These are phyloP conservation scores for Phaeodactylum tricornutum DNA, from an alignment of 108 stramenopile species.

Conservation along the genomic window DNA sequence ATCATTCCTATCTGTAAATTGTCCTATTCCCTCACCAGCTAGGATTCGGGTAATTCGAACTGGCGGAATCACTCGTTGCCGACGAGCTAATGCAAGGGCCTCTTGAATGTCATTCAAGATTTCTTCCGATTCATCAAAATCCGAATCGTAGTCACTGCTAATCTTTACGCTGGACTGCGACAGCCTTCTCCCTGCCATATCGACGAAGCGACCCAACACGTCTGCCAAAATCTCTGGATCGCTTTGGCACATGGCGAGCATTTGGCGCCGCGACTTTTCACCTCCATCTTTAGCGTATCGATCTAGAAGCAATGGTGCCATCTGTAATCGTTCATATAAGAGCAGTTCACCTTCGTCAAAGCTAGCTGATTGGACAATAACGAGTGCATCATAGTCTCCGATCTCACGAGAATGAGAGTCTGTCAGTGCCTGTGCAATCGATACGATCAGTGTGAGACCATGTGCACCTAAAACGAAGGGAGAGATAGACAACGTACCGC, in stretches of 20 bases:
- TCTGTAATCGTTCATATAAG: slow-evolving; percentile 70
- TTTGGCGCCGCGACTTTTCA: slow-evolving; percentile 62
- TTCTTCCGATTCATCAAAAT: slow-evolving; percentile 32
- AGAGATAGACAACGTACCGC: slow-evolving; percentile 24
- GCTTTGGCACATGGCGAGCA: slow-evolving; percentile 74
- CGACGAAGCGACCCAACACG: slow-evolving; percentile 75
- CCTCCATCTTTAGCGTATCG: slow-evolving; percentile 64
- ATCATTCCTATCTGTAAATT: too few species aligned
- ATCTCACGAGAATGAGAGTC: slow-evolving; percentile 52
- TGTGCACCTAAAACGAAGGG: neutral
- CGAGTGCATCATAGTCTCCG: slow-evolving; percentile 76
- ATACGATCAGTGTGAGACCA: neutral
- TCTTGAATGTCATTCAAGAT: slow-evolving; percentile 75
- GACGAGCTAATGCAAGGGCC: slow-evolving; percentile 52
- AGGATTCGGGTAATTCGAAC: slow-evolving; percentile 74
- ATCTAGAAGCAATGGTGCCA: slow-evolving; percentile 73
- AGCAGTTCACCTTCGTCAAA: slow-evolving; percentile 72
- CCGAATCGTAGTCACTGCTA: slow-evolving; percentile 4
- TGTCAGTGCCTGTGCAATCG: slow-evolving; percentile 16
- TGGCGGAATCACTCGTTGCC: slow-evolving; percentile 57
- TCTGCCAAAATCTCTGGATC: slow-evolving; percentile 76
- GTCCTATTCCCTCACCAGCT: slow-evolving; percentile 67
- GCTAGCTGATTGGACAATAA: slow-evolving; percentile 66
- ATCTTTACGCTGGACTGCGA: neutral
- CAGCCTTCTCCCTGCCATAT: slow-evolving; percentile 18